Evolutionary conservation across 106 monocot genomes (phyloP), one percentile per base, ranked within the genome.

Genomic region (Apostasia shenzhenica): DNA sequence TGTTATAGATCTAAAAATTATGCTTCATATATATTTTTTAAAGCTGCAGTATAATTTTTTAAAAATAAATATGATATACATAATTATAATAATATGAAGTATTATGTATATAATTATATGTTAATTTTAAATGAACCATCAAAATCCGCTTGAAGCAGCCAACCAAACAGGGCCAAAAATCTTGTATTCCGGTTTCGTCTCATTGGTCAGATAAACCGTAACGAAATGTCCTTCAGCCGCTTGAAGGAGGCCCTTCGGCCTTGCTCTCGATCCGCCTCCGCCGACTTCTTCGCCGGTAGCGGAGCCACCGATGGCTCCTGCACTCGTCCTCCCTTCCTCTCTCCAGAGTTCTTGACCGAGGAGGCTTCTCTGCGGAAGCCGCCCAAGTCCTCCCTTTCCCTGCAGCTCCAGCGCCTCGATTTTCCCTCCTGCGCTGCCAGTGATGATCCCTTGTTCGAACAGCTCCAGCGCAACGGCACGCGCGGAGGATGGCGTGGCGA

Each of bases 351-450:
- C 14, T 47, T 14, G 8, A 49, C 66, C 38, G 40, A 66, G 39
- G 38, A 57, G 61, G 61, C 71, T 62, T 68, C 49, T 1, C 47
- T 55, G 3, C 53, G 95, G 26, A 88, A 81, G 65, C 95, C 95
- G 41, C 91, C 95, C 8, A 91, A 86, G 40, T 86, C 91, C 67
- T 91, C 84, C 45, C 67, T 95, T 69, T 95, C 80, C 0, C 81
- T 78, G 61, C 95, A 95, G 73, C 86, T 95, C 54, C 86, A 73
- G 56, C 95, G 95, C 54, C 80, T 85, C 47, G 75, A 82, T 48
- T 38, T 48, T 13, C 55, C 57, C 46, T 61, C 57, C 71, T 69
- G 55, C 56, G 14, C 54, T 13, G 3, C 69, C 11, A 39, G 3
- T 8, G 69, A 45, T 2, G 14, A 67, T 9, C 51, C 41, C 14